These are phyloP conservation scores for Przewalskia tangutica DNA, from an alignment of 257 asterid species.

Conservation along the genomic window DNA sequence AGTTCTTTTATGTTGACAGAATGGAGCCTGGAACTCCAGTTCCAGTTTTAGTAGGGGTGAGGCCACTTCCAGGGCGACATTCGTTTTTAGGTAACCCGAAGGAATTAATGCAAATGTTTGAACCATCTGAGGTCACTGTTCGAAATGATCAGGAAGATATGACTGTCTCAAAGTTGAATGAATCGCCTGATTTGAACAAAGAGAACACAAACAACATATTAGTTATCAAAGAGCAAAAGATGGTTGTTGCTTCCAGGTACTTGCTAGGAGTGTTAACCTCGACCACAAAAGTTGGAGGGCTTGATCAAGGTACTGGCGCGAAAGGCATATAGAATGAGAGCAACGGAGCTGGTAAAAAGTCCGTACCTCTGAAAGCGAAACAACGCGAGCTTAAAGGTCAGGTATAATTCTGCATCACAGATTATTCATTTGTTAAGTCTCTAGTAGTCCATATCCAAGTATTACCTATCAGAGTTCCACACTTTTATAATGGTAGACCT, in stretches of 20 bases:
- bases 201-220: slow-evolving; percentile 32
- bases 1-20: slow-evolving; percentile 66
- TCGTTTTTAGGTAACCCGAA: slow-evolving; percentile 71
- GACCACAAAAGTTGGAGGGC: slow-evolving; percentile 28
- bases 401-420: slow-evolving; percentile 27
- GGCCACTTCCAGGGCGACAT: slow-evolving; percentile 75
- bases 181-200: slow-evolving; percentile 20
- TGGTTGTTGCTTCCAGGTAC: slow-evolving; percentile 61
- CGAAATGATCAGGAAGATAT: slow-evolving; percentile 16
- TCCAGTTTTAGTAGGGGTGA: slow-evolving; percentile 55
- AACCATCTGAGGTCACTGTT: slow-evolving; percentile 31
- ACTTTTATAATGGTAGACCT: background rate
- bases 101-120: slow-evolving; percentile 71
- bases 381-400: slow-evolving; percentile 47
- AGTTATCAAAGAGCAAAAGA: slow-evolving; percentile 79
- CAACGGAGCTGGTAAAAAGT: slow-evolving; percentile 24
- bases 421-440: background rate
- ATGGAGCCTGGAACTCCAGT: slow-evolving; percentile 68
- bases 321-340: slow-evolving; percentile 25
- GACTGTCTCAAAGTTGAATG: slow-evolving; percentile 1
- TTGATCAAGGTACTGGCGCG: slow-evolving; percentile 16
- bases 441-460: background rate
- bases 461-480: background rate
- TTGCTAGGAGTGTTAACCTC: slow-evolving; percentile 58
- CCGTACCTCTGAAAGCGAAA: slow-evolving; percentile 26